phyloP scores from a whole-genome alignment of 495 filamentous ascomycete species.

The Darksidea phi region DNA sequence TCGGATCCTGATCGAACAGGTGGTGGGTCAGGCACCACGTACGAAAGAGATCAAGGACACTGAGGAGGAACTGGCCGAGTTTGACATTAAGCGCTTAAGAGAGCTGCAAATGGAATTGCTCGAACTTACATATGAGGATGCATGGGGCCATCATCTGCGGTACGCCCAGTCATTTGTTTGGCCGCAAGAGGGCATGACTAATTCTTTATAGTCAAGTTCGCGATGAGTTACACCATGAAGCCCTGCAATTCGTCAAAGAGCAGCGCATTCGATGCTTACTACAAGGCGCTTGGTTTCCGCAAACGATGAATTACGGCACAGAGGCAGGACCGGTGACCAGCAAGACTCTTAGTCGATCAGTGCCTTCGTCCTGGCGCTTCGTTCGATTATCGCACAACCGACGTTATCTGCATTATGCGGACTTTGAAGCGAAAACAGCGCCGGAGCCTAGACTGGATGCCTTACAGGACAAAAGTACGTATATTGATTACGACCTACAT shows the following conservation, averaged over 20 bases:
- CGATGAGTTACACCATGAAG: constrained; percentile 90
- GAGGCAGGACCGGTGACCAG: constrained; percentile 44
- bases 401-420: constrained; percentile 85
- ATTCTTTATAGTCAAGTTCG: constrained; percentile 64
- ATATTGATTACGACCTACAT: neutral
- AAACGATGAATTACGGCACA: constrained; percentile 46
- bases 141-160: constrained; percentile 83
- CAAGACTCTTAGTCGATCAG: constrained; percentile 44
- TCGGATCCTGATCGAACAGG: constrained; percentile 85
- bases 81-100: constrained; percentile 72
- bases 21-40: constrained; percentile 78
- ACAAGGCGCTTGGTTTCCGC: constrained; percentile 86
- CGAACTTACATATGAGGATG: constrained; percentile 87
- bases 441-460: constrained; percentile 70
- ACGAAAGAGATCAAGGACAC: constrained; percentile 85
- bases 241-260: constrained; percentile 92
- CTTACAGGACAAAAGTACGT: constrained; percentile 71
- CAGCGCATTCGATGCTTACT: constrained; percentile 92
- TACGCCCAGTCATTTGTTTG: constrained; percentile 11
- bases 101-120: constrained; percentile 94
- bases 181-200: constrained; percentile 12
- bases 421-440: constrained; percentile 67
- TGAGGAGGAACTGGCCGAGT: constrained; percentile 82
- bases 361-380: constrained; percentile 65
- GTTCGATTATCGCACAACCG: constrained; percentile 89